These are phyloP conservation scores for Populus davidiana DNA, from an alignment of 345 rosid species.

Conservation along the genomic window DNA sequence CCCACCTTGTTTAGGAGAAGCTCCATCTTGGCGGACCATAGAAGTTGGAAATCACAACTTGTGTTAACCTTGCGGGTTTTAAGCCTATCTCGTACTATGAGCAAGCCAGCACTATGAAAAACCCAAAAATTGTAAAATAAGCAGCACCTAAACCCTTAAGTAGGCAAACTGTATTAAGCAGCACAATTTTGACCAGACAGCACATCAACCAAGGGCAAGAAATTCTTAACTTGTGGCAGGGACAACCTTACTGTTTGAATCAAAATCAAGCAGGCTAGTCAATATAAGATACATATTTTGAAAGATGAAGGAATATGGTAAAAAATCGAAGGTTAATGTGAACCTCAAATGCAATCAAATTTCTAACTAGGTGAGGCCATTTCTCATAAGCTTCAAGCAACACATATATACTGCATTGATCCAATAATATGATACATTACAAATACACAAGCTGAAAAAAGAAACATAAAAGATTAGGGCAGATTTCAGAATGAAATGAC, in stretches of 20 bases:
- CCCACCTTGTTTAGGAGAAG: no score
- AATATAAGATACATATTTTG: background rate
- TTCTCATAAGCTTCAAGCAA: slow-evolving; percentile 3
- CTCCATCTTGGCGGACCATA: no score
- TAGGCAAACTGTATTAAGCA: background rate
- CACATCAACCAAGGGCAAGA: background rate
- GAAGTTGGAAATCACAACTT: no score
- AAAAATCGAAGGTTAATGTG: background rate
- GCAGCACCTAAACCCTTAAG: background rate
- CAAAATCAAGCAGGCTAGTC: background rate
- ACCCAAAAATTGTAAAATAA: background rate
- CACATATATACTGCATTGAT: background rate
- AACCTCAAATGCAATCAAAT: background rate
- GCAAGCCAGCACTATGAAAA: background rate
- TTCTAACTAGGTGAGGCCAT: background rate
- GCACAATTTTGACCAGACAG: background rate
- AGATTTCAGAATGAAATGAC: background rate
- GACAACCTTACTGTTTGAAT: background rate
- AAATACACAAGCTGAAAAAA: background rate
- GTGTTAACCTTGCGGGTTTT: no score
- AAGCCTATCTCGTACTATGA: background rate
- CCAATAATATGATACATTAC: slow-evolving; percentile 2
- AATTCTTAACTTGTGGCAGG: background rate
- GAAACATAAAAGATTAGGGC: background rate
- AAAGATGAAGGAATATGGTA: background rate